Evolutionary conservation across 192 early-diverging fungal genomes (phyloP).

Genomic region (Spinellus fusiger): DNA sequence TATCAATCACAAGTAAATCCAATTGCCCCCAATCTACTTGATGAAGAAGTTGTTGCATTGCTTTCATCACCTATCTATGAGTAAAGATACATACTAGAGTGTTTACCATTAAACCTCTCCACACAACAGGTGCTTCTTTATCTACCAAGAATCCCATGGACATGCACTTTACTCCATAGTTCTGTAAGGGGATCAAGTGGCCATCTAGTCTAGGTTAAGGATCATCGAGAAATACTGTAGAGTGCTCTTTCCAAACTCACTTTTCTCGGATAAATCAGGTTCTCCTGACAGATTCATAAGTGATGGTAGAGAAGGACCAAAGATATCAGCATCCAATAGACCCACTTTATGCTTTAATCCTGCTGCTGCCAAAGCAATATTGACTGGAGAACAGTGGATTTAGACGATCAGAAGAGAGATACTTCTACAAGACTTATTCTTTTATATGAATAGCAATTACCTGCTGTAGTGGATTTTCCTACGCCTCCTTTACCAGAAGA

Average conservation of each 20-base stretch:
- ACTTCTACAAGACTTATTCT: neutral
- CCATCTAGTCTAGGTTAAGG: slow-evolving; percentile 38
- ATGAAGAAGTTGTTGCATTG: slow-evolving; percentile 77
- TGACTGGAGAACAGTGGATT: slow-evolving; percentile 42
- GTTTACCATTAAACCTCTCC: slow-evolving; percentile 86
- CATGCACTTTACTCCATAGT: slow-evolving; percentile 89
- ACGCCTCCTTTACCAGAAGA: slow-evolving; percentile 91
- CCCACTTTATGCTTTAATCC: slow-evolving; percentile 57
- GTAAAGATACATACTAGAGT: too few species aligned
- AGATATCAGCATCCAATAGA: slow-evolving; percentile 87
- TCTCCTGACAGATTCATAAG: slow-evolving; percentile 79
- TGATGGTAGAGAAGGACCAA: slow-evolving; percentile 82
- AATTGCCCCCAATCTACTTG: slow-evolving; percentile 75
- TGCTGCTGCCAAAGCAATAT: slow-evolving; percentile 65
- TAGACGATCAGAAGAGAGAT: neutral
- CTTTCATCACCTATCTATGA: slow-evolving; percentile 79
- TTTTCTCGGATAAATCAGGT: slow-evolving; percentile 56
- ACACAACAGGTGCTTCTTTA: slow-evolving; percentile 71
- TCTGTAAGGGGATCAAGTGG: slow-evolving; percentile 62
- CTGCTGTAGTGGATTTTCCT: slow-evolving; percentile 83
- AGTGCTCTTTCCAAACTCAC: too few species aligned
- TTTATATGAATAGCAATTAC: slow-evolving; percentile 29
- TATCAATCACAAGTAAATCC: slow-evolving; percentile 82
- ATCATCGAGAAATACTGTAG: too few species aligned
- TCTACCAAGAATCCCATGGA: slow-evolving; percentile 85